phyloP scores from a whole-genome alignment of 495 filamentous ascomycete species.

The Clohesyomyces aquaticus region DNA sequence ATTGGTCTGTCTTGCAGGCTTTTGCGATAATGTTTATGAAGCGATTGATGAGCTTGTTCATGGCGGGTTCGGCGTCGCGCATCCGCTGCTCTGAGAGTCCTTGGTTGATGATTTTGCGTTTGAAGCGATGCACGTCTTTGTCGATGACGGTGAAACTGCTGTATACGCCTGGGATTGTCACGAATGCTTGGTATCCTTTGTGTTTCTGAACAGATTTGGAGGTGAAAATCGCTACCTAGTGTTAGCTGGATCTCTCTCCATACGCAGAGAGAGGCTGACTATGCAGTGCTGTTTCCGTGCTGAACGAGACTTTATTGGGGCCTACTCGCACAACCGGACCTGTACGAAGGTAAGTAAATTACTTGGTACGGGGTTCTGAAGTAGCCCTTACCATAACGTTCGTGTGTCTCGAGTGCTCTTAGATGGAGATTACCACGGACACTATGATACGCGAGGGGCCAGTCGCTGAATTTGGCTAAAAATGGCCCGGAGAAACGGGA shows the following conservation, averaged over 20 bases:
- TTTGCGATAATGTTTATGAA: slow-evolving; percentile 33
- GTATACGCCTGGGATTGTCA: slow-evolving; percentile 2
- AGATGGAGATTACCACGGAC: slow-evolving; percentile 10
- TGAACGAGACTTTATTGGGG: slow-evolving; percentile 40
- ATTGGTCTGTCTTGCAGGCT: slow-evolving; percentile 1
- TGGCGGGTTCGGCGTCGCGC: slow-evolving; percentile 32
- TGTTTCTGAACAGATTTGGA: slow-evolving; percentile 11
- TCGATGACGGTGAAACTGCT: slow-evolving; percentile 12
- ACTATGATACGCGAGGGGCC: background rate
- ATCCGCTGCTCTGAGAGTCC: slow-evolving; percentile 39
- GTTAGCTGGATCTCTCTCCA: background rate
- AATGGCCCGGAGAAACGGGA: background rate
- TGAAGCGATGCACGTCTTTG: slow-evolving; percentile 13
- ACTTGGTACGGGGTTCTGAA: background rate
- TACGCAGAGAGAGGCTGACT: background rate
- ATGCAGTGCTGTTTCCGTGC: slow-evolving; percentile 11
- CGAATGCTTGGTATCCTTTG: slow-evolving; percentile 12
- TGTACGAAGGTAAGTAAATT: background rate
- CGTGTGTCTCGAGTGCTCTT: slow-evolving; percentile 2
- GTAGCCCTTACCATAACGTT: slow-evolving; percentile 15
- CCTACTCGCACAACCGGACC: slow-evolving; percentile 28
- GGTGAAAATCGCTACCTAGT: slow-evolving; percentile 12
- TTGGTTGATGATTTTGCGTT: slow-evolving; percentile 22
- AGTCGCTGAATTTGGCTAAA: background rate
- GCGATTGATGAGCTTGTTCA: slow-evolving; percentile 25